Evolutionary conservation across 768 basidiomycete species (phyloP), one percentile per base, ranked within the genome.

Genomic region (Amanita thiersii): DNA sequence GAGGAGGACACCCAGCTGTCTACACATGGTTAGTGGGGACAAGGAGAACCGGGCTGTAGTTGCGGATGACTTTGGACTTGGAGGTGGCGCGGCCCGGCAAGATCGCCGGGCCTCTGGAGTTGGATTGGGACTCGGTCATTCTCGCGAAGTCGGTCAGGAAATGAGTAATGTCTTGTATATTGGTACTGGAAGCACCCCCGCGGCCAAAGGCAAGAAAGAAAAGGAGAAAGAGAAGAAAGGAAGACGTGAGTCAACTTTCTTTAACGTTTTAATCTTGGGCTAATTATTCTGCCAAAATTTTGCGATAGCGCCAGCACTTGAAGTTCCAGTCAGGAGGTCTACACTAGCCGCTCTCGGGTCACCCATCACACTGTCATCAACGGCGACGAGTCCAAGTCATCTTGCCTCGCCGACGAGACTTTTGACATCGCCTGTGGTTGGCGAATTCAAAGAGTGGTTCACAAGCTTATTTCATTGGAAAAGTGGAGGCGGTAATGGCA

Each of bases 381-480:
- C 57, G 8, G 44, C 58, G 20, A 55, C 56, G 25, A 21, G 17
- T 5, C 12, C 37, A 2, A 14, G 17, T 11, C 20, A 32, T 15
- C 8, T 29, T 12, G 37, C 32, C 15, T 45, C 44, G 18, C 52
- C 54, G 31, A 59, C 55, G 40, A 61, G 63, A 32, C 56, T 68
- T 36, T 57, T 77, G 31, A 65, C 75, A 5, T 78, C 84, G 11
- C 84, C 84, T n/a, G 80, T 77, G 7, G 81, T 85, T 10, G 81
- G 81, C 44, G 86, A 88, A 58, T 79, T 88, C 61, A 86, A 84
- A 56, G 86, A 84, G 24, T 96, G 93, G 93, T 93, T 98, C 62
- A 87, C 89, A 15, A 94, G 86, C 50, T 67, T 98, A 21, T 97
- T 98, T 69, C 86, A 81, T 59, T 96, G 90, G 86, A 91, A 86